These are phyloP conservation scores for Chaetomium sp. DNA, from an alignment of 2,329 filamentous ascomycete genomes.

Conservation along the genomic window DNA sequence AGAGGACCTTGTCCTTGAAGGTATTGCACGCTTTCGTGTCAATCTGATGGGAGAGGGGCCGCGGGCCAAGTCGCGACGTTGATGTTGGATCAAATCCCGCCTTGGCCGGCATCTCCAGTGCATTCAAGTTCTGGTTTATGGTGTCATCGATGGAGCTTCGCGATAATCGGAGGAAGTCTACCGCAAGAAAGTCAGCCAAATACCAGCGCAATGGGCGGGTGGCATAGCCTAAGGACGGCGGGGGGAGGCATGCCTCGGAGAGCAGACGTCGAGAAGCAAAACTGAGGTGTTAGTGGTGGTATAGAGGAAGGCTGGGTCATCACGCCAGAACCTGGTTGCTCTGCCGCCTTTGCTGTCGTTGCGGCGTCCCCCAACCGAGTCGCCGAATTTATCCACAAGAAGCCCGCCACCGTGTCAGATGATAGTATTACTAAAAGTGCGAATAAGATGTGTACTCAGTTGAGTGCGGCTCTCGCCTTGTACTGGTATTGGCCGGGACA, in stretches of 20 bases:
- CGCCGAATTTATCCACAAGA: constrained; percentile 51
- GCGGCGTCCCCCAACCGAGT: constrained; percentile 45
- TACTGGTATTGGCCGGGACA: not conserved
- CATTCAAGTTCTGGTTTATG: constrained; percentile 91
- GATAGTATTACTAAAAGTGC: not conserved
- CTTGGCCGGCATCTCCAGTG: constrained; percentile 73
- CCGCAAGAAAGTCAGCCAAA: constrained; percentile 26
- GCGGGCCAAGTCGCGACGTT: constrained; percentile 64
- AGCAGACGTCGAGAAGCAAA: constrained; percentile 73
- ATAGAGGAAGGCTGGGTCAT: constrained; percentile 51
- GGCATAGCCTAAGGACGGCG: not conserved
- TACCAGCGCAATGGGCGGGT: not conserved
- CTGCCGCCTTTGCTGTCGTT: constrained; percentile 30
- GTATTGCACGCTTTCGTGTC: constrained; percentile 62
- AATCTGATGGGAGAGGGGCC: constrained; percentile 56
- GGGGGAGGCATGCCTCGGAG: constrained; percentile 60
- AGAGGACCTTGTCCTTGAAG: constrained; percentile 79
- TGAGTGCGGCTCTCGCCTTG: not conserved
- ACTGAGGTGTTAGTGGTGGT: constrained; percentile 68
- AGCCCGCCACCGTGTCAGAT: constrained; percentile 49
- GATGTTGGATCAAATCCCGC: constrained; percentile 77
- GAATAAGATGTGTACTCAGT: not conserved
- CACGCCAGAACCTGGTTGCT: constrained; percentile 41
- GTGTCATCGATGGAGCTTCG: constrained; percentile 86
- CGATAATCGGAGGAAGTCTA: constrained; percentile 89